Conservation (phyloP, 2,329 filamentous ascomycete genomes). For the Diplodia mutila region DNA sequence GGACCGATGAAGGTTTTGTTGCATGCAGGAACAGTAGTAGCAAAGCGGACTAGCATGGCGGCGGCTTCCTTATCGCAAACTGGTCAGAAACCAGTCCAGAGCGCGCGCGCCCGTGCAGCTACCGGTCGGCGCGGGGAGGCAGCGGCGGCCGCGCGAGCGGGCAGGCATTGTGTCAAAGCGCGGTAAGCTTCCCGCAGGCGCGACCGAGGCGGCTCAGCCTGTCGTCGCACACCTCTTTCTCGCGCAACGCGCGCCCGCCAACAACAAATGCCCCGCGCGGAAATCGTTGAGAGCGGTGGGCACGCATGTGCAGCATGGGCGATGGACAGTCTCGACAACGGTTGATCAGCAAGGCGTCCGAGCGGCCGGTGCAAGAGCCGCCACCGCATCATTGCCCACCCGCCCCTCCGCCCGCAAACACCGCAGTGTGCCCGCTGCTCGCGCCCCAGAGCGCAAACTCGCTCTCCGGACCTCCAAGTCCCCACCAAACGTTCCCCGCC, state of each 20-base stretch:
- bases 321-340: conserved; percentile 5
- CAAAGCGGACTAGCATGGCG: conserved; percentile 24
- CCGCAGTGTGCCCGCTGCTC: conserved; percentile 3
- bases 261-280: background rate
- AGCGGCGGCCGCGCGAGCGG: background rate
- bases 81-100: background rate
- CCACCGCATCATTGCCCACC: conserved; percentile 16
- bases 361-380: conserved; percentile 10
- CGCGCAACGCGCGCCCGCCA: background rate
- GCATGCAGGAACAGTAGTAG: conserved; percentile 25
- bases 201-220: background rate
- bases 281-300: conserved; percentile 20
- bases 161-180: background rate
- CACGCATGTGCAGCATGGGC: conserved; percentile 10
- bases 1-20: conserved; percentile 20
- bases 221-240: conserved; percentile 6
- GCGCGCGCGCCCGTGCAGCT: conserved; percentile 7
- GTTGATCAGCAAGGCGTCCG: conserved; percentile 21
- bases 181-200: conserved; percentile 12
- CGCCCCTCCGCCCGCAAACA: conserved; percentile 10
- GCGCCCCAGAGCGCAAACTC: conserved; percentile 9
- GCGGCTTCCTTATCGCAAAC: conserved; percentile 24
- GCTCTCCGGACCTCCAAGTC: conserved; percentile 20
- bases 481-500: conserved; percentile 15
- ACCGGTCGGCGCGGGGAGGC: conserved; percentile 4